Conservation (phyloP, 495 filamentous ascomycete genomes). For the Entonaema liquescens region DNA sequence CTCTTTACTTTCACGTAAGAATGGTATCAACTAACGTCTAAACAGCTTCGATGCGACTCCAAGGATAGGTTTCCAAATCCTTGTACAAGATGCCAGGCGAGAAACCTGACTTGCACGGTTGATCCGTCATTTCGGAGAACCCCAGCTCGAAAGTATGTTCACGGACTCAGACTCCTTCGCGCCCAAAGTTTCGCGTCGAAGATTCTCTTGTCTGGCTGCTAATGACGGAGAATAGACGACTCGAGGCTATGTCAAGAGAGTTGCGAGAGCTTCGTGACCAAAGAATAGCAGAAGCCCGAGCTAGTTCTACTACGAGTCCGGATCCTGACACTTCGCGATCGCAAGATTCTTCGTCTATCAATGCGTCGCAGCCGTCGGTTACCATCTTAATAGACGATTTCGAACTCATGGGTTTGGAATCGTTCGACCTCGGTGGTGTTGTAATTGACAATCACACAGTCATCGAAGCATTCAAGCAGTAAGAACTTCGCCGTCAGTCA, state of each 20-base stretch:
- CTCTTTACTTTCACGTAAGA: background rate
- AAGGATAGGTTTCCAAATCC: constrained; percentile 46
- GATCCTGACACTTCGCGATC: constrained; percentile 37
- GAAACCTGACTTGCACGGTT: constrained; percentile 40
- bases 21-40: constrained; percentile 6
- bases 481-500: background rate
- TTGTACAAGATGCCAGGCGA: constrained; percentile 43
- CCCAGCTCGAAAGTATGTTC: constrained; percentile 44
- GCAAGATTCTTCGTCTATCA: constrained; percentile 29
- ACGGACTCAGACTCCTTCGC: background rate
- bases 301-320: constrained; percentile 36
- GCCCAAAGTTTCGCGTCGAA: background rate
- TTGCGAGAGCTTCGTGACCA: constrained; percentile 45
- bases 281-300: constrained; percentile 23
- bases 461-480: constrained; percentile 40
- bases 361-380: constrained; percentile 19
- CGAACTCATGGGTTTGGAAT: constrained; percentile 28
- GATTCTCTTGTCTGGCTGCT: background rate
- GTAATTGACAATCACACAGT: constrained; percentile 32
- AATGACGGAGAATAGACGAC: constrained; percentile 27
- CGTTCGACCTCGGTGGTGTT: constrained; percentile 36
- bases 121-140: constrained; percentile 46
- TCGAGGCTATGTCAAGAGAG: constrained; percentile 48
- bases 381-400: constrained; percentile 37
- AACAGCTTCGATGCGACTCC: constrained; percentile 46